phyloP scores from a whole-genome alignment of 257 asterid genomes.

The Phtheirospermum japonicum region DNA sequence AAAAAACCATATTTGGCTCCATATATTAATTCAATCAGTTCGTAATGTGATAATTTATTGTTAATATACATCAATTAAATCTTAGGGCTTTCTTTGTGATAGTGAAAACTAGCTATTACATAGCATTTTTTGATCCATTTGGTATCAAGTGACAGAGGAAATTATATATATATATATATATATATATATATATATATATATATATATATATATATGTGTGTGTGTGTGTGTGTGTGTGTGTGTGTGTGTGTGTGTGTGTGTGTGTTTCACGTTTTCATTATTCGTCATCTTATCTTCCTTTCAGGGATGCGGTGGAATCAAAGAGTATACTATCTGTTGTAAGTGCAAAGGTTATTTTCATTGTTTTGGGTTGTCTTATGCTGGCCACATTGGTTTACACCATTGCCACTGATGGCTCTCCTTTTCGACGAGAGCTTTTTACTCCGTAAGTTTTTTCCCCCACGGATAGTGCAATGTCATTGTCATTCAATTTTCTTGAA shows the following conservation, averaged over 20 bases:
- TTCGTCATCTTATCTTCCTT: constrained; percentile 5
- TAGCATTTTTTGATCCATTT: constrained; percentile 6
- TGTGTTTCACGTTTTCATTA: neutral
- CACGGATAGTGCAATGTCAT: too few species aligned
- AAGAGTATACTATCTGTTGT: constrained; percentile 46
- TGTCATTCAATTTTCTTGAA: neutral
- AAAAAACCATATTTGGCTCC: neutral
- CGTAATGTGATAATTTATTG: neutral
- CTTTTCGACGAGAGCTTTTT: constrained; percentile 58
- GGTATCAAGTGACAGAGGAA: too few species aligned
- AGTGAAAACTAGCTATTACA: neutral
- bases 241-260: neutral
- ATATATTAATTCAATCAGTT: neutral
- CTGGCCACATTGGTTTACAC: constrained; percentile 64
- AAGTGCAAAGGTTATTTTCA: constrained; percentile 54
- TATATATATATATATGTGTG: too few species aligned
- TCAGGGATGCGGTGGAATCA: constrained; percentile 47
- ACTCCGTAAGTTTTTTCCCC: constrained; percentile 58
- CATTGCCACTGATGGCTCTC: constrained; percentile 67
- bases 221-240: too few species aligned
- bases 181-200: too few species aligned
- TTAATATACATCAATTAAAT: neutral
- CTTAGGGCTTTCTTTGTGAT: neutral
- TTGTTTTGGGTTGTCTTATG: constrained; percentile 70
- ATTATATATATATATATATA: neutral